Evolutionary conservation across 169 alveolate species (phyloP).

Genomic region (Cryptosporidium andersoni): DNA sequence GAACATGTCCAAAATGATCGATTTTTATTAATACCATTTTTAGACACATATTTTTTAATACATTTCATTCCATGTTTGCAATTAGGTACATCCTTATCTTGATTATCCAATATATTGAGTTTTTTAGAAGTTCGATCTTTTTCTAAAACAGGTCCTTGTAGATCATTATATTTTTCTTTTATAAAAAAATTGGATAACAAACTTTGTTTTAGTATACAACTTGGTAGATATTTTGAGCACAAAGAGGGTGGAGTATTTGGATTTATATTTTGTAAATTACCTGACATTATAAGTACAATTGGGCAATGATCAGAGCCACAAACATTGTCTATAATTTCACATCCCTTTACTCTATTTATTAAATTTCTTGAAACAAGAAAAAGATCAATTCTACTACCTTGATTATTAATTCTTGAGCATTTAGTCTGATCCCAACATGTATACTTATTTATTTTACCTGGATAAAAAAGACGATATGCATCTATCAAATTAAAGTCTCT

Average conservation of each 20-base stretch:
- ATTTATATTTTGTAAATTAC: background rate
- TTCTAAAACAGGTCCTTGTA: background rate
- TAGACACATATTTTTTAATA: constrained; percentile 10
- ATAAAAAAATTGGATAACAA: background rate
- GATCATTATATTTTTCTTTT: background rate
- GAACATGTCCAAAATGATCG: constrained; percentile 35
- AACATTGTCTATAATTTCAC: constrained; percentile 29
- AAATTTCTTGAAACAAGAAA: constrained; percentile 25
- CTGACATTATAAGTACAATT: constrained; percentile 2
- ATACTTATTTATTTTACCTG: constrained; percentile 10
- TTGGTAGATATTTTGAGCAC: constrained; percentile 43
- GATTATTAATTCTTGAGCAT: constrained; percentile 27
- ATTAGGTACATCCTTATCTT: background rate
- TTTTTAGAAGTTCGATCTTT: background rate
- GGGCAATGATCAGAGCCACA: constrained; percentile 67
- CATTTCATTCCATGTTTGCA: constrained; percentile 36
- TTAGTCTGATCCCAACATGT: constrained; percentile 59
- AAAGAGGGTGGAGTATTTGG: constrained; percentile 11
- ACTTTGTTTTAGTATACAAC: constrained; percentile 28
- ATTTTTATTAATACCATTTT: constrained; percentile 36
- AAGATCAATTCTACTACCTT: constrained; percentile 51
- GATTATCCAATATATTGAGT: background rate
- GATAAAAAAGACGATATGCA: constrained; percentile 24
- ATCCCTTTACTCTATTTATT: background rate
- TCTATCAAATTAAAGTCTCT: constrained; percentile 5